Base-by-base conservation (phyloP, 1,284 basidiomycete genomes). In the Kwoniella shivajii region DNA sequence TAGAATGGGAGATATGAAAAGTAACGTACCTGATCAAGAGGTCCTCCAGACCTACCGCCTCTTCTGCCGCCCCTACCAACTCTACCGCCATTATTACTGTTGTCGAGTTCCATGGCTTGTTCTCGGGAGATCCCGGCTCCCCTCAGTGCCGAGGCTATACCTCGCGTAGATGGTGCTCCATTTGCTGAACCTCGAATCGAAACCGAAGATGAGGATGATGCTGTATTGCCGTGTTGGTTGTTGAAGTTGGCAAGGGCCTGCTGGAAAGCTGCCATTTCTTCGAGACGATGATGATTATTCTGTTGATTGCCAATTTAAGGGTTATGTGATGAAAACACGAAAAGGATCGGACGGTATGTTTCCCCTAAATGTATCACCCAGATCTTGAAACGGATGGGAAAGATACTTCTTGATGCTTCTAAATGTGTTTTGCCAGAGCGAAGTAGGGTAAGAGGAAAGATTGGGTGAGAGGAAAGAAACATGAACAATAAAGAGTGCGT, bases 11-110 rank as follows among this genome's bases (percentile, higher is more conserved):
- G 3, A 11, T 24, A 42, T 24, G 37, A 34, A 56, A 47, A 24
- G 26, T 20, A 11, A 71, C 72, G 56, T 56, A 72, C 69, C 68
- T 73, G 71, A 59, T 71, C 72, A 49, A 70, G 58, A 16, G 71
- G 69, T 30, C 71, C 71, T 24, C 47, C 54, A 3, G 61, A 65
- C 30, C 67, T 54, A 20, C 56, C 59, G 27, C 58, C 61, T 54
- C 56, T 50, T 5, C 55, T 50, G 39, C 58, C 56, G 7, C 64
- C 63, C 27, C 65, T 56, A 6, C 55, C 59, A 3, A 59, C 42
- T n/a, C 67, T 50, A 6, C 65, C 66, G 3, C 60, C 54, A 13
- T 48, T 47, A 16, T 49, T 47, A 4, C 31, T 20, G 2, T 55
- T 55, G 33, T 75, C 73, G 7, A 75, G 50, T 9, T 75, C 72